Conservation (phyloP, 495 filamentous ascomycete genomes). For the Margaritispora aquatica region DNA sequence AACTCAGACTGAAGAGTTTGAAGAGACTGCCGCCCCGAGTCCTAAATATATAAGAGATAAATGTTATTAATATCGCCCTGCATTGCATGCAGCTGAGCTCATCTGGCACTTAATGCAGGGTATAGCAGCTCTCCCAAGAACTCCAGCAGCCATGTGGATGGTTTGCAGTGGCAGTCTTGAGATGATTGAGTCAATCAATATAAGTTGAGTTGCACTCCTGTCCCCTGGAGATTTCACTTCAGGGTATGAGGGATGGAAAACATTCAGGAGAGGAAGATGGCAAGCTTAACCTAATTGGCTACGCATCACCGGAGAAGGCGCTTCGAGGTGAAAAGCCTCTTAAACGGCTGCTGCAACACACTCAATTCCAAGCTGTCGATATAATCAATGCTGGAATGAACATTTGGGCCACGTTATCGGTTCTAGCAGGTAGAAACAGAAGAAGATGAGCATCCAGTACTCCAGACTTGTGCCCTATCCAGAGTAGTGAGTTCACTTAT, state of each 20-base stretch:
- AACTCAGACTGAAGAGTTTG: neutral
- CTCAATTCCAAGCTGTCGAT: too few relatives aligned
- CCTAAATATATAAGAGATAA: conserved; percentile 13
- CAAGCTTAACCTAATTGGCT: conserved; percentile 6
- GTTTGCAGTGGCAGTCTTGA: too few relatives aligned
- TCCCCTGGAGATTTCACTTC: too few relatives aligned
- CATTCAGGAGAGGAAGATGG: neutral
- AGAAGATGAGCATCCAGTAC: too few relatives aligned
- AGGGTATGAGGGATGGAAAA: neutral
- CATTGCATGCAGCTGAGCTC: conserved; percentile 11
- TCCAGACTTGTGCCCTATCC: neutral
- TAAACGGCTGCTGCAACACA: too few relatives aligned
- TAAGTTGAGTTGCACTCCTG: too few relatives aligned
- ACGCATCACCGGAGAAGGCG: conserved; percentile 15
- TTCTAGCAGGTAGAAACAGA: too few relatives aligned
- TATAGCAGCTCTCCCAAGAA: neutral
- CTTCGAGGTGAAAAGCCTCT: neutral
- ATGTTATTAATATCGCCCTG: conserved; percentile 16
- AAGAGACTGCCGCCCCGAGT: conserved; percentile 24
- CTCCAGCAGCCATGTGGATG: conserved; percentile 1
- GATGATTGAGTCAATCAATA: too few relatives aligned
- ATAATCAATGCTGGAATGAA: too few relatives aligned
- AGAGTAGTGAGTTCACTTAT: too few relatives aligned
- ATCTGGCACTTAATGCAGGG: conserved; percentile 6
- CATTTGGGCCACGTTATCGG: too few relatives aligned